These are phyloP conservation scores for Bimuria novae-zelandiae DNA, from an alignment of 2,329 filamentous ascomycete species.

Conservation along the genomic window DNA sequence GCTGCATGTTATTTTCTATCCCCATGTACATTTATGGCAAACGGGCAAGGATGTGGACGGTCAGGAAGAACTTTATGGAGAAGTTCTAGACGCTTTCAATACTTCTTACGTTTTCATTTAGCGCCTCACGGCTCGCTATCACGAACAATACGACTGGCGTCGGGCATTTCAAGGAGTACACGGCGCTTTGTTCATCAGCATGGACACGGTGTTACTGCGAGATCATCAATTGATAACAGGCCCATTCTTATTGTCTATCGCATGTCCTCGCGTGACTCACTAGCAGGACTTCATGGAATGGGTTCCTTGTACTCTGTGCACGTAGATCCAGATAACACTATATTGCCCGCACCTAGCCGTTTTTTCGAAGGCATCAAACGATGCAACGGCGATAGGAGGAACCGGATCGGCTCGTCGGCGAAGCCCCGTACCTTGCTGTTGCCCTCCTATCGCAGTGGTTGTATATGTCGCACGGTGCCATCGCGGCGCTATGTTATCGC, in stretches of 20 bases:
- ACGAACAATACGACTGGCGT: not conserved
- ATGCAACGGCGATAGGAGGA: constrained; percentile 1
- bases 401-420: not conserved
- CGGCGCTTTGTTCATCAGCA: not conserved
- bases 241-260: no score
- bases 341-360: constrained; percentile 1
- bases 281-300: not conserved
- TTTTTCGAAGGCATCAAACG: not conserved
- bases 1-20: constrained; percentile 73
- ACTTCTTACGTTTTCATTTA: not conserved
- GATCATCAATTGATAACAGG: no score
- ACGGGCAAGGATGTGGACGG: constrained; percentile 90
- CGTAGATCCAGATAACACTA: not conserved
- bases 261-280: not conserved
- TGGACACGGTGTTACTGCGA: not conserved
- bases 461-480: not conserved
- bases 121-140: not conserved
- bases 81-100: constrained; percentile 57
- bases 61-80: constrained; percentile 84
- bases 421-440: not conserved
- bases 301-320: not conserved
- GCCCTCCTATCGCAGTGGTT: not conserved
- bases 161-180: not conserved
- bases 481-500: constrained; percentile 2
- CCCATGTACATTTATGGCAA: constrained; percentile 97